A percentile compares a stretch with the other conserved stretches of the same genome.
phyloP scores from a whole-genome alignment of 768 basidiomycete genomes.

The Tulasnella sp. region DNA sequence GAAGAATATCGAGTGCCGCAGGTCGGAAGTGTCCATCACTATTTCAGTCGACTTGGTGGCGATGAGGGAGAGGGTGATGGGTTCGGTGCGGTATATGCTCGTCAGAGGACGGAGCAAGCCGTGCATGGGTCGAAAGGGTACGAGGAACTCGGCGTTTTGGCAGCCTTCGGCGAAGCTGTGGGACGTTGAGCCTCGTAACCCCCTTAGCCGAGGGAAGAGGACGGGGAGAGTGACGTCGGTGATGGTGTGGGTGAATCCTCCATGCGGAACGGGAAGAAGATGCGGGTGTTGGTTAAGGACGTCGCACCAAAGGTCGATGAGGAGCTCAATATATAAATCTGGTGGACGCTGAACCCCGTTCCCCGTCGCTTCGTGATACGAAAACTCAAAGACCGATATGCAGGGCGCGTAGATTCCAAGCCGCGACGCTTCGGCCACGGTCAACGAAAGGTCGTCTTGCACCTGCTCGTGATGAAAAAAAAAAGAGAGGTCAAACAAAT shows the following conservation, averaged over 20 bases:
- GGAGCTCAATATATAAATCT: not conserved
- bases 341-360: not conserved
- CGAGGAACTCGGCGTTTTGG: not conserved
- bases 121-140: constrained; percentile 2
- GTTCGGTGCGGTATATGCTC: constrained; percentile 10
- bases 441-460: constrained; percentile 12
- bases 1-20: not conserved
- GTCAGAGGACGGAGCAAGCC: constrained; percentile 7
- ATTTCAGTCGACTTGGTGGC: constrained; percentile 8
- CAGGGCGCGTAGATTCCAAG: constrained; percentile 9
- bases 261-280: not conserved
- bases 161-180: not conserved
- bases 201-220: constrained; percentile 18
- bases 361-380: not conserved
- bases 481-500: not conserved
- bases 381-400: constrained; percentile 5
- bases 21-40: not conserved
- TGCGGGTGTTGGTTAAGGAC: not conserved
- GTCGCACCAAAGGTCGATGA: constrained; percentile 24
- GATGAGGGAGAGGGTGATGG: not conserved
- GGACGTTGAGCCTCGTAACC: not conserved
- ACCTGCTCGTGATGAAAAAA: not conserved
- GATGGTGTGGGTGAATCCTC: not conserved
- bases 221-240: constrained; percentile 1
- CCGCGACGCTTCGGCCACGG: not conserved